phyloP scores from a whole-genome alignment of 371 early-diverging fungal species.

The Mucor plumbeus region DNA sequence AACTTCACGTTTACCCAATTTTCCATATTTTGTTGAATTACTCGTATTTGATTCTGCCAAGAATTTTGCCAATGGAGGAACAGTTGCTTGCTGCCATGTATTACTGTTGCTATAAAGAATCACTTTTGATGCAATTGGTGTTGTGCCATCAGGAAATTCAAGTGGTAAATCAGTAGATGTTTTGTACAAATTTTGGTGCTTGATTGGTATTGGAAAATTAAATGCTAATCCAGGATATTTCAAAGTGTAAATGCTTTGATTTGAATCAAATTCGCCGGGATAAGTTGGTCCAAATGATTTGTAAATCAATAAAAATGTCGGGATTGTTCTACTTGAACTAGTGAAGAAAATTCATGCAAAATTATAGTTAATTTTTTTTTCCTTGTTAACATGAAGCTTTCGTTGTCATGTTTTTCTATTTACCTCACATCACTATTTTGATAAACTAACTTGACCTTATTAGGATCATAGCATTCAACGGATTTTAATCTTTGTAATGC shows the following conservation, averaged over 20 bases:
- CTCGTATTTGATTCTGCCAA: conserved; percentile 50
- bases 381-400: neutral
- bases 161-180: conserved; percentile 66
- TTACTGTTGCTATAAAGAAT: conserved; percentile 57
- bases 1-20: conserved; percentile 47
- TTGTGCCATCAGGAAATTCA: conserved; percentile 78
- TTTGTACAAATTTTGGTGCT: conserved; percentile 55
- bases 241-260: conserved; percentile 62
- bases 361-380: too few relatives aligned
- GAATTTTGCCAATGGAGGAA: conserved; percentile 49
- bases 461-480: conserved; percentile 70
- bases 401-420: neutral
- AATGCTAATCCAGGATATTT: conserved; percentile 78
- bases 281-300: conserved; percentile 76
- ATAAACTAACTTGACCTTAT: conserved; percentile 65
- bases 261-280: conserved; percentile 68
- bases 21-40: conserved; percentile 43
- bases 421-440: conserved; percentile 71
- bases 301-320: conserved; percentile 73
- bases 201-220: conserved; percentile 73
- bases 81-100: conserved; percentile 57
- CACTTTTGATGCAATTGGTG: conserved; percentile 70
- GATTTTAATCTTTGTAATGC: conserved; percentile 65
- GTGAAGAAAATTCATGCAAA: neutral
- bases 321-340: conserved; percentile 66